Conservation (phyloP, 1,284 basidiomycete species). For the Ustilago bromivora region DNA sequence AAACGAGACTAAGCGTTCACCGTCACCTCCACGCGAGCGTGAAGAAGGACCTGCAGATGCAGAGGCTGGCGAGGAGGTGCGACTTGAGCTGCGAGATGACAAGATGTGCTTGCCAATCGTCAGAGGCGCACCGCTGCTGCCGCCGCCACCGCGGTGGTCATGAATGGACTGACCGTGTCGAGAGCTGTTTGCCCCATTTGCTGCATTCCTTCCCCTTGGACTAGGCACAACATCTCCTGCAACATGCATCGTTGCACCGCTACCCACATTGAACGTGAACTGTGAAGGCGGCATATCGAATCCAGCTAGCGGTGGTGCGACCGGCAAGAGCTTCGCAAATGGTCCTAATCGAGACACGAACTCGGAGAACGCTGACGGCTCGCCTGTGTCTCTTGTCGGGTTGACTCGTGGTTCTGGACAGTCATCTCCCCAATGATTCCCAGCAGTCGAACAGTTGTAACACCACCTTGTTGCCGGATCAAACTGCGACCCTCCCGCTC, state of each 20-base stretch:
- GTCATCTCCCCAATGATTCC: conserved; percentile 86
- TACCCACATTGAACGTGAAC: conserved; percentile 49
- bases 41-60: conserved; percentile 3
- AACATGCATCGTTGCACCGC: conserved; percentile 46
- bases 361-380: conserved; percentile 81
- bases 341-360: conserved; percentile 80
- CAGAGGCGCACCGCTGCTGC: conserved; percentile 3
- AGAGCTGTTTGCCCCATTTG: conserved; percentile 8
- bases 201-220: conserved; percentile 12
- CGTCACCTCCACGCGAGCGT: background rate
- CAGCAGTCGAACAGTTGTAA: conserved; percentile 84
- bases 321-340: conserved; percentile 73
- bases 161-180: conserved; percentile 12
- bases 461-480: conserved; percentile 78
- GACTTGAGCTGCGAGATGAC: conserved; percentile 12
- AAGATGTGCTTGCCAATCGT: conserved; percentile 27
- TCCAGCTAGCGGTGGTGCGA: conserved; percentile 33
- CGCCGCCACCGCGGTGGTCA: background rate
- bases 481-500: conserved; percentile 14
- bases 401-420: conserved; percentile 75
- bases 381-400: conserved; percentile 73
- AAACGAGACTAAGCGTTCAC: conserved; percentile 17
- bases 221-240: conserved; percentile 18
- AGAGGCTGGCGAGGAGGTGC: conserved; percentile 15
- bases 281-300: conserved; percentile 35